Evolutionary conservation across 345 rosid genomes (phyloP), one percentile per base, ranked within the genome.

Genomic region (Ricinus communis): DNA sequence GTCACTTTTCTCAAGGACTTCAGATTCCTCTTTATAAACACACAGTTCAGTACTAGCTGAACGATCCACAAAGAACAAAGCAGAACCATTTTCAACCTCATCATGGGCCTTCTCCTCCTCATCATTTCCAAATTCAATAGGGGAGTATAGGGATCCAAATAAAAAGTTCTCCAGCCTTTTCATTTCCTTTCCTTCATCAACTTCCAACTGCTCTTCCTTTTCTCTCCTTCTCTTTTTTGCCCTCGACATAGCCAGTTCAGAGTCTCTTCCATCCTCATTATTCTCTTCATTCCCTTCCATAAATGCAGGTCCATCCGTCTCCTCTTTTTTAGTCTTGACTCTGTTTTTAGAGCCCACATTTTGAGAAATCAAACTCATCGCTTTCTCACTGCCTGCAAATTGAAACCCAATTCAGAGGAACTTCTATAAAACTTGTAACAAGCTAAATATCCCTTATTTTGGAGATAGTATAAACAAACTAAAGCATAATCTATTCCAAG

Each of bases 101-200:
- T 53, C 81, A 51, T 21, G 62, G 19, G 25, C 73, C 8, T 69
- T 71, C n/a, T 76, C 86, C 24, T 74, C 81, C 0, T 50, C 80
- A 33, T 57, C 80, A 66, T 86, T 84, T 46, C 96, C 96, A 74
- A 88, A 94, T 40, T 84, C 87, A 70, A 94, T 83, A 59, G 97
- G 93, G 30, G 88, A 81, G 75, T 88, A 82, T 18, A 94, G 76
- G 36, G 97, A 86, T 21, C 96, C 98, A 28, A 94, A 94, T 77
- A 94, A 79, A 68, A 78, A 45, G 71, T 80, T 84, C 81, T 92
- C 97, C 36, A 94, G 84, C 81, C 78, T 94, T 73, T 80, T 86
- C 91, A 85, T 90, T 58, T 91, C 88, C 76, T 51, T 79, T 53
- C 71, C 84, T 28, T 85, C 87, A 69, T 90, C 94, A 10, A 75